Conservation (phyloP, 805 yeast genomes). For the Clavispora fructus region DNA sequence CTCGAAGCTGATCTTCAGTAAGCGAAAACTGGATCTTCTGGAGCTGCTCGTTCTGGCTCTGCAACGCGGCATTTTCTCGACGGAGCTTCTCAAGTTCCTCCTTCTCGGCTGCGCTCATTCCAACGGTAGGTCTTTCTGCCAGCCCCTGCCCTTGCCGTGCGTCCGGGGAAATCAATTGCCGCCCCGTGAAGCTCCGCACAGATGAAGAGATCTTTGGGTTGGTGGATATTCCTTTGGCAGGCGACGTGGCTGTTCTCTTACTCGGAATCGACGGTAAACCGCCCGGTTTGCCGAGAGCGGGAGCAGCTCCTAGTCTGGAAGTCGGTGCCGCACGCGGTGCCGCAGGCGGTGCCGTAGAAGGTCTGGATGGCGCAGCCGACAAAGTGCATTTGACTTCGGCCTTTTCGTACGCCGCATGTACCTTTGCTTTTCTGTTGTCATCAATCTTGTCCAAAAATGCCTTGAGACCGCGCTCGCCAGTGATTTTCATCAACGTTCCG, state of each 20-base stretch:
- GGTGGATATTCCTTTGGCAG: conserved; percentile 45
- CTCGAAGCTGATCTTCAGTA: conserved; percentile 19
- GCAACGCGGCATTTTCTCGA: conserved; percentile 49
- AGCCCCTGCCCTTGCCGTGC: conserved; percentile 6
- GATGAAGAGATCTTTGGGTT: conserved; percentile 18
- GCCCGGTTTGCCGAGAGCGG: conserved; percentile 5
- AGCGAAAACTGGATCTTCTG: conserved; percentile 21
- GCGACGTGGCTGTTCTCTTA: conserved; percentile 68
- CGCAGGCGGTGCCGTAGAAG: conserved; percentile 8
- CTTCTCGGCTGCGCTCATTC: conserved; percentile 22
- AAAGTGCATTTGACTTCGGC: conserved; percentile 44
- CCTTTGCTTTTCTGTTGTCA: conserved; percentile 64
- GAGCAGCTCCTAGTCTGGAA: conserved; percentile 1
- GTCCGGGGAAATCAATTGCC: conserved; percentile 31
- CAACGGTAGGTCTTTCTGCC: conserved; percentile 1
- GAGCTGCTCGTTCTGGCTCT: conserved; percentile 15
- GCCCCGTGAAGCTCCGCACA: conserved; percentile 35
- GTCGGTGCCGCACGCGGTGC: conserved; percentile 4
- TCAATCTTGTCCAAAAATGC: conserved; percentile 66
- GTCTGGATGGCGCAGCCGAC: conserved; percentile 1
- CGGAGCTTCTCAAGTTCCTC: conserved; percentile 48
- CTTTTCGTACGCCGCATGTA: conserved; percentile 50
- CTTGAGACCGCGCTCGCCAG: conserved; percentile 65
- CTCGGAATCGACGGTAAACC: conserved; percentile 43
- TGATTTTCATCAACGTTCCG: conserved; percentile 78